Percentiles rank a stretch among this genome's conserved stretches.
phyloP scores from a whole-genome alignment of 129 eudicot genomes.

The Apium graveolens region DNA sequence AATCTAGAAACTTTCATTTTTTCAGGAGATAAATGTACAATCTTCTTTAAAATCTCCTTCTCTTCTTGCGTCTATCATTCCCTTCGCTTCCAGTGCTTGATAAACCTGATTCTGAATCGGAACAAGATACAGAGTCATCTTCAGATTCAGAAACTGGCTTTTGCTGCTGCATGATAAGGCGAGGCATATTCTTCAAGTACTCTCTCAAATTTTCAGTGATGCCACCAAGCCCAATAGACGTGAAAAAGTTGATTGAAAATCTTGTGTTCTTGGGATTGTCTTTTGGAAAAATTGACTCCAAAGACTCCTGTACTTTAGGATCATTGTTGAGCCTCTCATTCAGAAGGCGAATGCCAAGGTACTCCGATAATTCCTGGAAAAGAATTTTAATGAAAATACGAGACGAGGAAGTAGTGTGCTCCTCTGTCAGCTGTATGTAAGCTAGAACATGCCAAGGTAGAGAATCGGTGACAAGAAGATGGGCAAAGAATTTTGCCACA shows the following conservation, averaged over 20 bases:
- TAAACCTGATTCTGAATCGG: not conserved
- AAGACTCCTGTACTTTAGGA: constrained; percentile 7
- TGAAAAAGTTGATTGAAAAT: constrained; percentile 52
- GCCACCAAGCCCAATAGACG: constrained; percentile 31
- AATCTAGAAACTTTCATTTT: too few relatives aligned
- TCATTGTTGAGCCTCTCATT: constrained; percentile 15
- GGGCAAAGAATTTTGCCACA: constrained; percentile 15
- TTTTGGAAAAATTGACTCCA: constrained; percentile 20
- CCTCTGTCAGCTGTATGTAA: constrained; percentile 12
- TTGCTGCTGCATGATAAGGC: not conserved
- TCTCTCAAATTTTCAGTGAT: not conserved
- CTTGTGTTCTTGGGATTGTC: constrained; percentile 47
- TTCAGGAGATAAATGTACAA: not conserved
- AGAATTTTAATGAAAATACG: constrained; percentile 13
- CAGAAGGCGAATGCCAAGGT: constrained; percentile 11
- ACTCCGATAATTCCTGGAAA: constrained; percentile 21
- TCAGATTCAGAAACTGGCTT: not conserved
- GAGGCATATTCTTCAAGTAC: not conserved
- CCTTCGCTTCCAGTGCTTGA: not conserved
- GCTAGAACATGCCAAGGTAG: constrained; percentile 14
- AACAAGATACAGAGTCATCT: not conserved
- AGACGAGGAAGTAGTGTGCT: constrained; percentile 16
- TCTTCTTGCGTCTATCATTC: not conserved
- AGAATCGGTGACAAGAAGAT: constrained; percentile 13
- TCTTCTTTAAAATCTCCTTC: not conserved